Conservation (phyloP, 1,284 basidiomycete genomes). For the Clitocybe nebularis region DNA sequence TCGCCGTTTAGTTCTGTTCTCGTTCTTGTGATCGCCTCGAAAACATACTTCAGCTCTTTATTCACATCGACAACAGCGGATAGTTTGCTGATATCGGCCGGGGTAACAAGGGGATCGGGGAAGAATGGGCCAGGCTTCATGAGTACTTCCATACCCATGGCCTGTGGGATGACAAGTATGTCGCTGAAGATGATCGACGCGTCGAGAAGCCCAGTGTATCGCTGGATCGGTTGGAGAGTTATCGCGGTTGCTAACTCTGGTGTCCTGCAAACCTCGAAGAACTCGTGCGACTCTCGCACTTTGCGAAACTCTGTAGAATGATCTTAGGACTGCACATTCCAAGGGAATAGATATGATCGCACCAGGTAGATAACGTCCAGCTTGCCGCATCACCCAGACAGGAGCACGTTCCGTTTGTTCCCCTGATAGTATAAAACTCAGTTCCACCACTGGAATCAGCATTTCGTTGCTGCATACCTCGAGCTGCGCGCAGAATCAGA, state of each 20-base stretch:
- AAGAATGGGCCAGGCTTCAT: constrained; percentile 93
- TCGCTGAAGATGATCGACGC: constrained; percentile 96
- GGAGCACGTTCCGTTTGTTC: constrained; percentile 89
- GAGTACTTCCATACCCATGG: constrained; percentile 89
- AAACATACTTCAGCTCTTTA: constrained; percentile 86
- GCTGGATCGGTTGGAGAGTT: constrained; percentile 88
- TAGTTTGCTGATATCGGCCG: constrained; percentile 68
- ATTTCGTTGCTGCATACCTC: constrained; percentile 41
- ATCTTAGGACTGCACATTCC: neutral
- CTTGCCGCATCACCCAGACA: constrained; percentile 99
- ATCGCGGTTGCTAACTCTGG: constrained; percentile 83
- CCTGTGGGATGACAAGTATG: constrained; percentile 94
- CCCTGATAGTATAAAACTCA: constrained; percentile 40
- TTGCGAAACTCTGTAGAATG: constrained; percentile 72
- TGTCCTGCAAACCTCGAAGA: constrained; percentile 91
- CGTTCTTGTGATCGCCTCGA: constrained; percentile 83
- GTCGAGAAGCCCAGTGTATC: constrained; percentile 82
- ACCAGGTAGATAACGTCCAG: constrained; percentile 95
- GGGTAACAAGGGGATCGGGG: constrained; percentile 76
- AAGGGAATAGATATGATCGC: constrained; percentile 19
- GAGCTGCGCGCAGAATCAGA: constrained; percentile 83
- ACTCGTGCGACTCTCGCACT: constrained; percentile 80
- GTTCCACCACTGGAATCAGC: constrained; percentile 60
- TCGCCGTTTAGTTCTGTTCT: constrained; percentile 75
- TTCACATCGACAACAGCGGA: constrained; percentile 67